Conservation (phyloP, 176 grass and related monocot species). For the Juncus effusus region DNA sequence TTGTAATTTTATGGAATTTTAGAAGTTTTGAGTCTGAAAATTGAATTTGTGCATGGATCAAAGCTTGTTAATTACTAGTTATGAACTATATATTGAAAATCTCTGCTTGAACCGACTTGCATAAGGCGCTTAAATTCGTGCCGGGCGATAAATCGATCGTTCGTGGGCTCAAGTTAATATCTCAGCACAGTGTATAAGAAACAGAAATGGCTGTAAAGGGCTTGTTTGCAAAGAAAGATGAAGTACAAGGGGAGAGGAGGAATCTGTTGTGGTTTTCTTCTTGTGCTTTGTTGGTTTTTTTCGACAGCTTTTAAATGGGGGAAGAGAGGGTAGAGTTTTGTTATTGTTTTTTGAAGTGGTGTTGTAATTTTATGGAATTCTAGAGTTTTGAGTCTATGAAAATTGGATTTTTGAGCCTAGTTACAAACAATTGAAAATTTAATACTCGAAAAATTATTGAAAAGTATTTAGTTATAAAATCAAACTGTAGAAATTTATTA, state of each 20-base stretch:
- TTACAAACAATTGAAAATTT: background rate
- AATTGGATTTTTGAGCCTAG: background rate
- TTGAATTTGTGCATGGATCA: too few species aligned
- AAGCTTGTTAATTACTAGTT: too few species aligned
- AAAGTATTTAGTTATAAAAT: background rate
- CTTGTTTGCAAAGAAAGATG: conserved; percentile 44
- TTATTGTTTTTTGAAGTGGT: too few species aligned
- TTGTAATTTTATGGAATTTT: conserved; percentile 2
- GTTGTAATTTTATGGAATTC: background rate
- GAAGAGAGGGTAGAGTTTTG: background rate
- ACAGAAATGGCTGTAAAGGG: conserved; percentile 92
- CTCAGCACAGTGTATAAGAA: conserved; percentile 68
- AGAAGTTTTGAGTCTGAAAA: background rate
- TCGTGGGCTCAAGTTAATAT: conserved; percentile 50
- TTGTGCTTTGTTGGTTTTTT: conserved; percentile 61
- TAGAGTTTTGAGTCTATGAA: background rate
- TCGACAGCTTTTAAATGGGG: conserved; percentile 20
- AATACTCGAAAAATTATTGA: background rate
- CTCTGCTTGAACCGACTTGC: conserved; percentile 63
- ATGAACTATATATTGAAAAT: too few species aligned
- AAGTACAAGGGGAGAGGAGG: conserved; percentile 42
- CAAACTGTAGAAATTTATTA: too few species aligned
- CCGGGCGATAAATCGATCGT: conserved; percentile 66
- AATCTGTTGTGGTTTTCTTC: conserved; percentile 56
- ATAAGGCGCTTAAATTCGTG: conserved; percentile 61